Percentiles rank a stretch among this genome's conserved stretches.
Conservation (phyloP, 257 asterid species). For the Nicotiana noctiflora region DNA sequence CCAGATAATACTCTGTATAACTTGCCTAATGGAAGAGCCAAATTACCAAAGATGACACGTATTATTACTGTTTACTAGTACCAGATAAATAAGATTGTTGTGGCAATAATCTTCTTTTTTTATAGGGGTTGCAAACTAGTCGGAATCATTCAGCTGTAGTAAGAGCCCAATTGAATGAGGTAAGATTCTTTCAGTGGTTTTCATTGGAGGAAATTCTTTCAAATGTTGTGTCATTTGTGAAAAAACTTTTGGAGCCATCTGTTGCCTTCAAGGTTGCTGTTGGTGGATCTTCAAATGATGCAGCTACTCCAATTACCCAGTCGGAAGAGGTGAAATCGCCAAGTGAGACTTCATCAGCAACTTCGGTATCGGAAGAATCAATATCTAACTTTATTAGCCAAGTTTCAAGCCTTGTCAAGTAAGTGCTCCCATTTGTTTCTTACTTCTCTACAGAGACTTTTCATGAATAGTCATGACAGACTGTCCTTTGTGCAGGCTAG, state of each 20-base stretch:
- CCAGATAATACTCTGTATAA: not conserved
- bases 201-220: conserved; percentile 25
- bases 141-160: conserved; percentile 41
- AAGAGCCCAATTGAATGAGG: conserved; percentile 60
- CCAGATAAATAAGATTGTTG: not conserved
- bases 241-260: conserved; percentile 25
- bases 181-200: conserved; percentile 27
- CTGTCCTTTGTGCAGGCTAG: conserved; percentile 56
- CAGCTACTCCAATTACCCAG: conserved; percentile 28
- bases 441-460: not conserved
- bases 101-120: conserved; percentile 14
- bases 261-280: conserved; percentile 55
- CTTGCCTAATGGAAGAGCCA: not conserved
- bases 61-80: not conserved
- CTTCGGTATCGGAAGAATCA: conserved; percentile 58
- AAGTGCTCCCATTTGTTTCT: conserved; percentile 25
- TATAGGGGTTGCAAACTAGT: conserved; percentile 43
- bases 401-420: conserved; percentile 80
- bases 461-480: conserved; percentile 6
- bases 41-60: not conserved
- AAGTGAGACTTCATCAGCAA: conserved; percentile 30
- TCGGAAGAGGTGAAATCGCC: conserved; percentile 38
- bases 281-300: conserved; percentile 46
- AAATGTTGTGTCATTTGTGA: conserved; percentile 21
- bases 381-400: conserved; percentile 59